Evolutionary conservation across 2,329 filamentous ascomycete genomes (phyloP).

Genomic region (Nothopassalora personata): DNA sequence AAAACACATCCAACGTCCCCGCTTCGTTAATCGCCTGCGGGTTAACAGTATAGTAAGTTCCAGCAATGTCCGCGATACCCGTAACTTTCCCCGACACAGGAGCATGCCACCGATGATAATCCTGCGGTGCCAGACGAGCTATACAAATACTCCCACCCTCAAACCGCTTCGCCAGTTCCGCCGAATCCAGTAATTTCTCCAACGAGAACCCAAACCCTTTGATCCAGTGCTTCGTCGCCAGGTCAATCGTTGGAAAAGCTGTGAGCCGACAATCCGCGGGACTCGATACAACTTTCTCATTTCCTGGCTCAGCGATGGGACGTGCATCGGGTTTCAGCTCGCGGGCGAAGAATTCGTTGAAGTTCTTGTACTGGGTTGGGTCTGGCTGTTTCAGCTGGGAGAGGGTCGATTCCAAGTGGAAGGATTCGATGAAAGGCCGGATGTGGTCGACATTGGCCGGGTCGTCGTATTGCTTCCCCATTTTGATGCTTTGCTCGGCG

Average conservation of each 20-base stretch:
- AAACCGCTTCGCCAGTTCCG: conserved; percentile 30
- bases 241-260: conserved; percentile 35
- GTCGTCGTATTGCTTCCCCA: conserved; percentile 39
- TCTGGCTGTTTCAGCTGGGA: conserved; percentile 36
- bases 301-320: conserved; percentile 35
- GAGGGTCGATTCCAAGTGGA: conserved; percentile 32
- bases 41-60: conserved; percentile 40
- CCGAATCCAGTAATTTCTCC: conserved; percentile 27
- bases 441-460: conserved; percentile 36
- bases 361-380: conserved; percentile 35
- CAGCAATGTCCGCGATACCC: conserved; percentile 35
- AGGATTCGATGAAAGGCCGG: conserved; percentile 38
- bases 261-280: conserved; percentile 39
- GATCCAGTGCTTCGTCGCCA: conserved; percentile 41
- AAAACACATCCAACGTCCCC: conserved; percentile 40
- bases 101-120: conserved; percentile 40
- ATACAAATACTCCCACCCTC: conserved; percentile 37
- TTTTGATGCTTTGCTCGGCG: conserved; percentile 36
- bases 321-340: conserved; percentile 35
- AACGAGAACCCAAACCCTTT: conserved; percentile 40
- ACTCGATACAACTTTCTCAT: conserved; percentile 29
- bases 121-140: conserved; percentile 39
- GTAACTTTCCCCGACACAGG: conserved; percentile 33
- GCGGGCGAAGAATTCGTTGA: conserved; percentile 43
- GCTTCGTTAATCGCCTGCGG: conserved; percentile 39